Conservation (phyloP, 805 yeast species). For the Maudiozyma barnettii region DNA sequence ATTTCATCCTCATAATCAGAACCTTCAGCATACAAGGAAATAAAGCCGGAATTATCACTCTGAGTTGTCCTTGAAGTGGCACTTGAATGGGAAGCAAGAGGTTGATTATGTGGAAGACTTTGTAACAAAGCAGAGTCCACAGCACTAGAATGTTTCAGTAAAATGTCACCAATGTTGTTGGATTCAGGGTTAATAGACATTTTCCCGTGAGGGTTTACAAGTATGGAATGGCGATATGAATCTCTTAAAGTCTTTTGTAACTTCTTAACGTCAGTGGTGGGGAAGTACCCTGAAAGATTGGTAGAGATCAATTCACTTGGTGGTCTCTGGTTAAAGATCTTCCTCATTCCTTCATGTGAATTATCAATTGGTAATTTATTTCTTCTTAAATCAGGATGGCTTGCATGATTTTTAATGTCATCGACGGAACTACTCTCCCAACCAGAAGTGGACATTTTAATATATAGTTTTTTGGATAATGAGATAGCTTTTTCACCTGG, state of each 20-base stretch:
- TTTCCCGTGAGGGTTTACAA: conserved; percentile 29
- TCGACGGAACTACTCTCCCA: not conserved
- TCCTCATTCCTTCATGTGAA: conserved; percentile 26
- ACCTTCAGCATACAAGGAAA: conserved; percentile 1
- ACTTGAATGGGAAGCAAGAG: conserved; percentile 17
- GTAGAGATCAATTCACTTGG: conserved; percentile 87
- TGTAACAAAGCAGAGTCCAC: conserved; percentile 39
- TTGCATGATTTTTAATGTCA: not conserved
- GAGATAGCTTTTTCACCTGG: conserved; percentile 57
- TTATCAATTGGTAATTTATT: conserved; percentile 14
- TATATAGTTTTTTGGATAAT: conserved; percentile 40
- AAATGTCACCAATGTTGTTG: conserved; percentile 56
- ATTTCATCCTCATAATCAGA: conserved; percentile 13
- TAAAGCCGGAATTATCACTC: not conserved
- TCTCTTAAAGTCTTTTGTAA: conserved; percentile 74
- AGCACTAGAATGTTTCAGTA: conserved; percentile 47
- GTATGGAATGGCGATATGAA: conserved; percentile 69
- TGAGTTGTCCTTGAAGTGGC: conserved; percentile 5
- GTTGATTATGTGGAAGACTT: conserved; percentile 12
- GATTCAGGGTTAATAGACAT: conserved; percentile 27
- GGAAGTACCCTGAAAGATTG: conserved; percentile 84
- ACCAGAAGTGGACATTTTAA: conserved; percentile 10
- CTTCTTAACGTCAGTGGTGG: conserved; percentile 62
- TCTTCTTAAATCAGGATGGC: not conserved
- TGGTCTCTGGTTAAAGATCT: conserved; percentile 79